Percentiles rank a stretch among this genome's conserved stretches.
Conservation (phyloP, 1,284 basidiomycete genomes). For the Marasmius sp. region DNA sequence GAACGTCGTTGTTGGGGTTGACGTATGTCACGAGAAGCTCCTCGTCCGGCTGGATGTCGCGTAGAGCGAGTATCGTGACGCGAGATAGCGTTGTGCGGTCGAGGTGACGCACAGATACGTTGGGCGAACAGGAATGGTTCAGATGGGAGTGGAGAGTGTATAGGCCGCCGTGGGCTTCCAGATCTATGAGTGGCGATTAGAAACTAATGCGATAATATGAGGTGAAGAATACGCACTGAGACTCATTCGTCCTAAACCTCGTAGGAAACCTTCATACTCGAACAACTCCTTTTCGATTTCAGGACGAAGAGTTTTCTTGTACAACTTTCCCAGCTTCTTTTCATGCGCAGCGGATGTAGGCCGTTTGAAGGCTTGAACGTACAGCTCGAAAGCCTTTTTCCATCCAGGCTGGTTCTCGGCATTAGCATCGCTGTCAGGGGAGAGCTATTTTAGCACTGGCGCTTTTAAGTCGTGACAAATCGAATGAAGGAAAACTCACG, state of each 20-base stretch:
- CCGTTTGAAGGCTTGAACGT: conserved; percentile 57
- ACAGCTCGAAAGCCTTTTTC: conserved; percentile 59
- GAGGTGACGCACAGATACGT: conserved; percentile 71
- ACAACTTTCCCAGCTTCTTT: conserved; percentile 54
- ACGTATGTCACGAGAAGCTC: conserved; percentile 83
- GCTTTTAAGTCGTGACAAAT: neutral
- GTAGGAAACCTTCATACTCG: conserved; percentile 71
- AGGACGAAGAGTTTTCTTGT: conserved; percentile 56
- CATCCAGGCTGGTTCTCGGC: conserved; percentile 44
- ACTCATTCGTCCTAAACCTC: conserved; percentile 78
- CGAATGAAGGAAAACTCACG: neutral
- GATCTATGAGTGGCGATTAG: conserved; percentile 44
- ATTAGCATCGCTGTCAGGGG: conserved; percentile 45
- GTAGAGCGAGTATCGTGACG: conserved; percentile 69
- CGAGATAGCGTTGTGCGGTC: conserved; percentile 65
- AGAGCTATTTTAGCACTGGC: neutral
- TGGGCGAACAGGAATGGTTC: conserved; percentile 83
- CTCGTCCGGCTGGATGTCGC: conserved; percentile 66
- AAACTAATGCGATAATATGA: conserved; percentile 2
- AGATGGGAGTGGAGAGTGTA: conserved; percentile 86
- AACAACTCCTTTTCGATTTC: conserved; percentile 64
- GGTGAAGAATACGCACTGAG: conserved; percentile 57
- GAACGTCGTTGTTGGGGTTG: conserved; percentile 57
- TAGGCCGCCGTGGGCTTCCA: conserved; percentile 85
- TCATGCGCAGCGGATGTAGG: conserved; percentile 48